Evolutionary conservation across 305 asterid genomes (phyloP), one percentile per base, ranked within the genome.

Genomic region (Withania somnifera): DNA sequence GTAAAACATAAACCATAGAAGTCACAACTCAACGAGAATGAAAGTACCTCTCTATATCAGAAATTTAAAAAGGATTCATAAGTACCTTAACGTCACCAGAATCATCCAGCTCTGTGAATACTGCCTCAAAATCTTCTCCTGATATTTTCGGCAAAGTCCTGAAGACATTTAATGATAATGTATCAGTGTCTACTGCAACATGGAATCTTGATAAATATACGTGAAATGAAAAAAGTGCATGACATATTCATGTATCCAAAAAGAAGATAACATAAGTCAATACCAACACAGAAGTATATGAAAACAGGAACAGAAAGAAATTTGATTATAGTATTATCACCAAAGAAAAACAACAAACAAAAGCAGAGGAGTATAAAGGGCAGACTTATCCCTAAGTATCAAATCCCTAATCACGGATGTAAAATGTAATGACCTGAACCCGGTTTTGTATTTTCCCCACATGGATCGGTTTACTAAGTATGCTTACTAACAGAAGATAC

Each of bases 131-230:
- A 89, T 96, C 99, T 64, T 92, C 99, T 78, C 89, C 88, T 56
- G 99, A 96, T 89, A 91, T 94, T 63, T 91, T 91, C 80, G 99
- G 99, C 91, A 96, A 84, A 58, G 99, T 89, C 93, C 99, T 96
- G 75, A 81, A 82, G 40, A 51, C 77, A 69, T 78, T 61, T 47
- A 17, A 58, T 78, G 61, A 28, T 34, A 30, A 11, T 28, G 56
- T 51, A 28, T 75, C 63, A 75, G 7, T 75, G 28, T 50, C 47
- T 75, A 75, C 63, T 51, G 30, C 9, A 2, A 17, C 0, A 1
- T 75, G 63, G 45, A 75, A 75, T 11, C 61, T 17, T 75, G 80
- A 75, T 30, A 8, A 26, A 75, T 51, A 51, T 28, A 75, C 3
- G 26, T 75, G 80, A 52, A 28, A 50, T n/a, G n/a, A 17, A 51